Percentiles rank a stretch among this genome's conserved stretches.
Conservation (phyloP, 2,329 filamentous ascomycete species). For the Periglandula ipomoeae region DNA sequence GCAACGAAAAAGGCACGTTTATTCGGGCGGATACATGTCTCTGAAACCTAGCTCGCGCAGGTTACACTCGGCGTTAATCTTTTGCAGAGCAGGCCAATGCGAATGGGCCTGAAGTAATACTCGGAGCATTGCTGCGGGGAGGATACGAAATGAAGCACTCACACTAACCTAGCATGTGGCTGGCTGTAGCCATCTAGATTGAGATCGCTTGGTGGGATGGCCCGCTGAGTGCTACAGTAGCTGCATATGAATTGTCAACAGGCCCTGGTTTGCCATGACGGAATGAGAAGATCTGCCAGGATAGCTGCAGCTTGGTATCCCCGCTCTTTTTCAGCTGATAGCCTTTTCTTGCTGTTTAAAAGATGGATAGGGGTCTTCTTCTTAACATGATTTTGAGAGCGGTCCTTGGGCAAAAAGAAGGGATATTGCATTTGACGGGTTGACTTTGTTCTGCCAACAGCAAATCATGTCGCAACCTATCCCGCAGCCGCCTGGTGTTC, state of each 20-base stretch:
- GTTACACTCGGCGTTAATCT: background rate
- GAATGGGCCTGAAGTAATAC: background rate
- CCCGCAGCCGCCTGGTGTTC: constrained; percentile 24
- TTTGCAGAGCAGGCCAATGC: background rate
- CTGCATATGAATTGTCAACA: background rate
- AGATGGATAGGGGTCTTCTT: background rate
- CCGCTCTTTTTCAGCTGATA: background rate
- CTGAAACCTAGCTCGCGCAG: background rate
- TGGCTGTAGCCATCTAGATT: constrained; percentile 2
- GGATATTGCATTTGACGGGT: background rate
- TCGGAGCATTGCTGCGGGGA: background rate
- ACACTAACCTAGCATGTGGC: background rate
- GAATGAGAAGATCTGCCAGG: background rate
- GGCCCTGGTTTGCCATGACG: background rate
- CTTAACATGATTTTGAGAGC: too few species aligned
- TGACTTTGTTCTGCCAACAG: background rate
- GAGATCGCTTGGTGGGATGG: background rate
- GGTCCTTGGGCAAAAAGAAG: too few species aligned
- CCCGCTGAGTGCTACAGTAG: background rate
- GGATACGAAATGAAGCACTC: background rate
- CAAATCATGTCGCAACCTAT: constrained; percentile 24
- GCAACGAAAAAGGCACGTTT: too few species aligned
- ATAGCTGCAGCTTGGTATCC: background rate
- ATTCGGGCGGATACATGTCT: background rate
- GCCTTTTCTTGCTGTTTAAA: background rate